Evolutionary conservation across 2,329 filamentous ascomycete species (phyloP).

Genomic region (Beauveria sp.): DNA sequence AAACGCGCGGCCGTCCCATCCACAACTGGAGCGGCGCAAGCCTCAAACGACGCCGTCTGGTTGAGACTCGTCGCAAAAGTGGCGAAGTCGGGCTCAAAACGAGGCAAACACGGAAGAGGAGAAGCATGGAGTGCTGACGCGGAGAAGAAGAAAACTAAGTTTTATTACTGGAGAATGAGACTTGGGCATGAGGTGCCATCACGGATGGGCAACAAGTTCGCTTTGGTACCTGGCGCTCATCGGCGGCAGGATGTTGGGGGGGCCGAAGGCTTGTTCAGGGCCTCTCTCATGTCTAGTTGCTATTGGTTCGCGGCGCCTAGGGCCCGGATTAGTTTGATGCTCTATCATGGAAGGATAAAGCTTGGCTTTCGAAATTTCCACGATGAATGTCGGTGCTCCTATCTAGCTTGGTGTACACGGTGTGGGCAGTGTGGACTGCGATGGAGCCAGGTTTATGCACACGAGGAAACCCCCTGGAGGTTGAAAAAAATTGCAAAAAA

Average conservation of each 20-base stretch:
- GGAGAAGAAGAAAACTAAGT: neutral
- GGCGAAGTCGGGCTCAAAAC: neutral
- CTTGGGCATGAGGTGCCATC: neutral
- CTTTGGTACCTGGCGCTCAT: neutral
- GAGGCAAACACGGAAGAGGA: neutral
- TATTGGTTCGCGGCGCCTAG: neutral
- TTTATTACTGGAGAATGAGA: neutral
- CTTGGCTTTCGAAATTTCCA: neutral
- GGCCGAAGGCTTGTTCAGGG: neutral
- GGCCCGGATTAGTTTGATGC: neutral
- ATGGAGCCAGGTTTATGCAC: neutral
- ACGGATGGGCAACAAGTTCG: no score
- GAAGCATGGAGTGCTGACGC: neutral
- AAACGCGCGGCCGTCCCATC: conserved; percentile 7
- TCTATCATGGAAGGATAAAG: neutral
- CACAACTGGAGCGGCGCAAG: conserved; percentile 5
- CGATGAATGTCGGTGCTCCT: neutral
- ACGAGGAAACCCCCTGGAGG: neutral
- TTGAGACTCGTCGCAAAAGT: neutral
- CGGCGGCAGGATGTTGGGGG: neutral
- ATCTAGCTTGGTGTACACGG: neutral
- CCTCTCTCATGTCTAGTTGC: neutral
- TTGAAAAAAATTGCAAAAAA: neutral
- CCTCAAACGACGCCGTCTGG: conserved; percentile 1
- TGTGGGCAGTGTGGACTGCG: neutral